Evolutionary conservation across 1,284 basidiomycete species (phyloP), one percentile per base, ranked within the genome.

Genomic region (Apiotrichum gamsii): DNA sequence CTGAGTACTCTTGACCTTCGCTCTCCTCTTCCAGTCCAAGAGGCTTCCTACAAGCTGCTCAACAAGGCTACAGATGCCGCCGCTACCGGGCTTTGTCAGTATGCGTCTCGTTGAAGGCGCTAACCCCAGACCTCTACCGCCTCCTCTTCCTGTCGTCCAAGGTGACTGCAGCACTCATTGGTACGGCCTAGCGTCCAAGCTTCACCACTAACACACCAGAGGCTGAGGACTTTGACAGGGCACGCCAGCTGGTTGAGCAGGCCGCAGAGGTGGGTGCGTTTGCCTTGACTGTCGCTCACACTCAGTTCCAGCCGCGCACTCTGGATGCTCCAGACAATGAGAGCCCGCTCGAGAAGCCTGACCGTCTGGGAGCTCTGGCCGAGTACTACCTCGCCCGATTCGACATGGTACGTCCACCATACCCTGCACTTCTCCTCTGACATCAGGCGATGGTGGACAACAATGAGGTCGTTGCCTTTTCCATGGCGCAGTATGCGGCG

Each of bases 191-290:
- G n/a, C n/a, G n/a, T n/a, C n/a, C n/a, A n/a, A n/a, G n/a, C n/a
- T n/a, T n/a, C n/a, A n/a, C n/a, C n/a, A n/a, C n/a, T n/a, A n/a
- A n/a, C n/a, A n/a, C n/a, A n/a, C n/a, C n/a, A n/a, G n/a, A n/a
- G n/a, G n/a, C n/a, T n/a, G n/a, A n/a, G n/a, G n/a, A n/a, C n/a
- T n/a, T n/a, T n/a, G n/a, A n/a, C n/a, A n/a, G n/a, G n/a, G n/a
- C n/a, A n/a, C n/a, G n/a, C n/a, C 8, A 28, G 25, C 25, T 28
- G n/a, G 42, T 41, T n/a, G 13, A 15, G 4, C 15, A 19, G 4
- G 44, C 49, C 2, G 49, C 49, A 6, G 36, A 41, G 14, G 49
- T 43, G n/a, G n/a, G 39, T n/a, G n/a, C n/a, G n/a, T n/a, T n/a
- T n/a, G n/a, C n/a, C n/a, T n/a, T n/a, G n/a, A n/a, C n/a, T n/a